These are phyloP conservation scores for Sugiyamaella pinicola DNA, from an alignment of 1,139 yeast species.

Conservation along the genomic window DNA sequence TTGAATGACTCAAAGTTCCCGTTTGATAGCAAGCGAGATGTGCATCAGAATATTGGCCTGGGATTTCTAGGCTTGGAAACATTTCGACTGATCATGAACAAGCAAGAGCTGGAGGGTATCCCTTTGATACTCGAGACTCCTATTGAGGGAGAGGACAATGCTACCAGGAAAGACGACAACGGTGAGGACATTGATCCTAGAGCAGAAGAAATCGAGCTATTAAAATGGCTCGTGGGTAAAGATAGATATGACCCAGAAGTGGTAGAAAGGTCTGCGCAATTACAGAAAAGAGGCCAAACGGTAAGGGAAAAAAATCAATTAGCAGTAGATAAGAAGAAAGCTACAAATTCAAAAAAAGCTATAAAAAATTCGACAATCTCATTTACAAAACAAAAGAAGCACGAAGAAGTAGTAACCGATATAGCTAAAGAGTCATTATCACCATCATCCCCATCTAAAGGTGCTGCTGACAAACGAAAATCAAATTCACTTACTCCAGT, in stretches of 20 bases:
- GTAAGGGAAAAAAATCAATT: slow-evolving; percentile 38
- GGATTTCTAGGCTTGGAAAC: slow-evolving; percentile 89
- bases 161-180: slow-evolving; percentile 47
- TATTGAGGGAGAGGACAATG: slow-evolving; percentile 45
- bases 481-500: background rate
- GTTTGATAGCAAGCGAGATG: slow-evolving; percentile 82
- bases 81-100: slow-evolving; percentile 76
- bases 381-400: slow-evolving; percentile 11
- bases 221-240: slow-evolving; percentile 69
- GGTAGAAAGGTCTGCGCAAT: slow-evolving; percentile 49
- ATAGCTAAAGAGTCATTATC: slow-evolving; percentile 2
- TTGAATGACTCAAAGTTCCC: slow-evolving; percentile 96
- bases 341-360: slow-evolving; percentile 23
- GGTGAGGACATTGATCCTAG: slow-evolving; percentile 50
- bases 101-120: slow-evolving; percentile 57
- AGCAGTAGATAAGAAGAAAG: slow-evolving; percentile 35
- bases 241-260: slow-evolving; percentile 58
- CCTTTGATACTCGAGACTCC: slow-evolving; percentile 96
- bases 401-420: background rate
- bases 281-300: slow-evolving; percentile 48
- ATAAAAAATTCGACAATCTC: slow-evolving; percentile 18
- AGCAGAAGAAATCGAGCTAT: slow-evolving; percentile 72
- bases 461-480: background rate
- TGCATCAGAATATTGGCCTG: slow-evolving; percentile 85
- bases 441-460: background rate